Base-by-base conservation (phyloP, 768 basidiomycete species). In the Butyriboletus loyo region DNA sequence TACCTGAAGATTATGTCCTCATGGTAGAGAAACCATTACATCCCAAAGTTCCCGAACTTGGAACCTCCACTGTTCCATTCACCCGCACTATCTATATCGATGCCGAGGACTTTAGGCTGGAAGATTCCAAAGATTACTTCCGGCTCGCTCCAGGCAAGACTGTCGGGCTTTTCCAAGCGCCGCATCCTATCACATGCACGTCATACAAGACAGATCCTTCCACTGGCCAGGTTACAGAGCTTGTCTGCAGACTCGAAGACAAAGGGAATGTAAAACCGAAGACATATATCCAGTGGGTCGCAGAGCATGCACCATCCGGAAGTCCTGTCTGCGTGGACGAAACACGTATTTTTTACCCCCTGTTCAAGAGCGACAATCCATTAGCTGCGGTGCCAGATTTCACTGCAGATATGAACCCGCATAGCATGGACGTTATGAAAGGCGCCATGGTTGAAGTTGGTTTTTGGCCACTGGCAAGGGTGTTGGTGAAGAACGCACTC, bases 271-370 rank as follows among this genome's bases (percentile, higher is more conserved):
- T 81, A 70, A 98, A 96, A 69, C 89, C 91, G 13, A 98, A 96
- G 66, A 84, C 92, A 28, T 98, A 84, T 71, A 92, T 98, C 62
- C 96, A 98, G 65, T 99, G 96, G 96, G 92, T 99, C 14, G 92
- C 90, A 24, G 87, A 91, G 65, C 89, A 94, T 66, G 70, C 77
- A 7, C 72, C 82, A 21, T 86, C 88, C 1, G 84, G 86, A 7
- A 91, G 88, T 59, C 92, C 95, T 15, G 88, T 98, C 50, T 73
- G 72, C 42, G 78, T 98, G 58, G 87, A 92, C 67, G 95, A 99
- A 72, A 89, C 88, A 35, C 85, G 95, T 40, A 79, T 97, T 61
- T 98, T 98, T 80, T 82, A 93, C 65, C 89, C 85, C 21, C 75
- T 99, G 5, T 99, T 98, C 85, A 92, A 90, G 73, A 92, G 88